These are phyloP conservation scores for Abrus pulchellus DNA, from an alignment of 306 rosid genomes.

Conservation along the genomic window DNA sequence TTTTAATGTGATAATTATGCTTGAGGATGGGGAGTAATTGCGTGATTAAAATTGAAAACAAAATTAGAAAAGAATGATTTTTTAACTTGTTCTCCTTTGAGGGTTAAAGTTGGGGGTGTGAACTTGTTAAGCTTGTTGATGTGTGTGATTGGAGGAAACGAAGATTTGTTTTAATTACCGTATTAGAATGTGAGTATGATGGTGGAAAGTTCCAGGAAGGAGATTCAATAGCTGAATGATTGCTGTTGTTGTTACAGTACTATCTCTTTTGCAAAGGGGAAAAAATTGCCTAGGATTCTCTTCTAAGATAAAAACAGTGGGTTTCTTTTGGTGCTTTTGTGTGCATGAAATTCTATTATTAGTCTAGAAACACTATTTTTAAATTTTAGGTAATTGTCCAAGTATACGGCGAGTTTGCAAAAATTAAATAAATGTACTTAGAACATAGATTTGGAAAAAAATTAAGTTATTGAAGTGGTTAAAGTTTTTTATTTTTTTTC, in stretches of 20 bases:
- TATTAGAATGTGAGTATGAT: not conserved
- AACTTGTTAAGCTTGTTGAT: not conserved
- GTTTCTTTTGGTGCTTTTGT: constrained; percentile 2
- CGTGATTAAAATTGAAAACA: not conserved
- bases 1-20: not conserved
- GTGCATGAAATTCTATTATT: not conserved
- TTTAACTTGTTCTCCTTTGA: not conserved
- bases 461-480: not conserved
- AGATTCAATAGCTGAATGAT: not conserved
- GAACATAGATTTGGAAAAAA: not conserved
- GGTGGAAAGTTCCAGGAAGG: not conserved
- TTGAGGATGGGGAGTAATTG: not conserved
- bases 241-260: not conserved
- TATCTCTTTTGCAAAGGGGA: too few relatives aligned
- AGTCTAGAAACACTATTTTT: not conserved
- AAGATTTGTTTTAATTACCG: constrained; percentile 5
- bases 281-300: too few relatives aligned
- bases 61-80: not conserved
- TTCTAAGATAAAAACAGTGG: not conserved
- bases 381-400: constrained; percentile 7
- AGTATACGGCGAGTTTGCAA: not conserved
- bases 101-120: not conserved
- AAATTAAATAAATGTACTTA: not conserved
- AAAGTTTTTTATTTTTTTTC: not conserved
- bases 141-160: not conserved